Percentiles rank a stretch among this genome's conserved stretches.
These are phyloP conservation scores for Eucalyptus curtisii DNA, from an alignment of 345 rosid genomes.

Conservation along the genomic window DNA sequence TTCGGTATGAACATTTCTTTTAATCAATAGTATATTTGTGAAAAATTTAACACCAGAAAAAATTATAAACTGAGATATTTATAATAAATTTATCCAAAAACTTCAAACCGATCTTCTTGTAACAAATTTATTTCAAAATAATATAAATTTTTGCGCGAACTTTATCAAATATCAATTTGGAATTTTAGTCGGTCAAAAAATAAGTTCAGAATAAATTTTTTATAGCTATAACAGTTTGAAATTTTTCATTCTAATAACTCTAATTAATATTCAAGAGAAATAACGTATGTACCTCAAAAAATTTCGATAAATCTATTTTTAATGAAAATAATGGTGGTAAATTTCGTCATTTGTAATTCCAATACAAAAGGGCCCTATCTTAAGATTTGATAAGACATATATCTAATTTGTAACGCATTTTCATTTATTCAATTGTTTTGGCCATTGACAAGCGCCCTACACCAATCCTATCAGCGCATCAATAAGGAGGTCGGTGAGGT, in stretches of 20 bases:
- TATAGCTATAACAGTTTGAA: accelerated
- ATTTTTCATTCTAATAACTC: background rate
- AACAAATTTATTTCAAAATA: too few species aligned
- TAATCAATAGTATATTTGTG: too few species aligned
- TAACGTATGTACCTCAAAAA: background rate
- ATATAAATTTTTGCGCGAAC: accelerated
- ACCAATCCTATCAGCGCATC: background rate
- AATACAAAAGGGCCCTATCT: background rate
- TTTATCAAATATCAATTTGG: accelerated
- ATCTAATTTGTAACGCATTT: background rate
- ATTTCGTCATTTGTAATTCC: background rate
- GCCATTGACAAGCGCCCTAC: background rate
- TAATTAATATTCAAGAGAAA: background rate
- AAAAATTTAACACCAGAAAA: too few species aligned
- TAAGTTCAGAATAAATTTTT: background rate
- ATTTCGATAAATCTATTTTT: background rate
- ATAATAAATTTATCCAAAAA: background rate
- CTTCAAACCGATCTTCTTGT: accelerated
- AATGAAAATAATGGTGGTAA: background rate
- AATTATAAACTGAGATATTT: background rate
- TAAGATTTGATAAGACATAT: background rate
- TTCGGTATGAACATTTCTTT: background rate
- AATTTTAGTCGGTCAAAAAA: accelerated
- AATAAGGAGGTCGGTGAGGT: background rate
- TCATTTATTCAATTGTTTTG: background rate